phyloP scores from a whole-genome alignment of 2,329 filamentous ascomycete genomes.

The Colletotrichum theobromicola region DNA sequence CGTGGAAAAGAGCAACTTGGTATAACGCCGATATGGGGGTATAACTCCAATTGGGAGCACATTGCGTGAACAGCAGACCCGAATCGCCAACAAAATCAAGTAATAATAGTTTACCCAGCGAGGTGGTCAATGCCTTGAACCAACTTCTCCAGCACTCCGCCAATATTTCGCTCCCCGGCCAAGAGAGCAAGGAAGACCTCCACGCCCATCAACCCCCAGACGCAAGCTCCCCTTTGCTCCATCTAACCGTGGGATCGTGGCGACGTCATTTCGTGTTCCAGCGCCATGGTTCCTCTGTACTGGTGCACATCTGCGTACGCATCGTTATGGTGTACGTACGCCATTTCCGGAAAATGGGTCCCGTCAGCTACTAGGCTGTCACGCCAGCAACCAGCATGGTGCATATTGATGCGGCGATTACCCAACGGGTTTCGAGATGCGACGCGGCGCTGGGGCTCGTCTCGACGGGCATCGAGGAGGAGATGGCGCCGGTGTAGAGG shows the following conservation, averaged over 20 bases:
- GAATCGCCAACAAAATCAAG: not conserved
- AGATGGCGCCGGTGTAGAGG: slow-evolving; percentile 13
- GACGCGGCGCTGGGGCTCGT: slow-evolving; percentile 15
- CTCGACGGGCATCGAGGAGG: slow-evolving; percentile 9
- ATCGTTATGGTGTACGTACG: not conserved
- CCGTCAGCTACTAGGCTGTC: not conserved
- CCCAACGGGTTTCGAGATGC: not conserved
- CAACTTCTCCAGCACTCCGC: not conserved
- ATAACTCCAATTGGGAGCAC: slow-evolving; percentile 13
- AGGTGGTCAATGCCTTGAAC: not conserved
- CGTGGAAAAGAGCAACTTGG: not conserved
- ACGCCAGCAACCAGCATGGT: not conserved
- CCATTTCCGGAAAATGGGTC: not conserved
- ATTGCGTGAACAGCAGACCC: not conserved
- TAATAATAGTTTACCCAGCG: not conserved
- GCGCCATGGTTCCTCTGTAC: not conserved
- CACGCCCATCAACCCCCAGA: not conserved
- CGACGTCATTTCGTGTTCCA: not conserved
- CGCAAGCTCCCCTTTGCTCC: not conserved
- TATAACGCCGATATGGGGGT: slow-evolving; percentile 1
- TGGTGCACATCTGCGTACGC: not conserved
- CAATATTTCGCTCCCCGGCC: not conserved
- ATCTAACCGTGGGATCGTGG: not conserved
- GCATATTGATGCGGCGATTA: slow-evolving; percentile 5
- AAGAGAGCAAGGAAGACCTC: not conserved